phyloP scores from a whole-genome alignment of 257 asterid genomes.

The Prunella vulgaris region DNA sequence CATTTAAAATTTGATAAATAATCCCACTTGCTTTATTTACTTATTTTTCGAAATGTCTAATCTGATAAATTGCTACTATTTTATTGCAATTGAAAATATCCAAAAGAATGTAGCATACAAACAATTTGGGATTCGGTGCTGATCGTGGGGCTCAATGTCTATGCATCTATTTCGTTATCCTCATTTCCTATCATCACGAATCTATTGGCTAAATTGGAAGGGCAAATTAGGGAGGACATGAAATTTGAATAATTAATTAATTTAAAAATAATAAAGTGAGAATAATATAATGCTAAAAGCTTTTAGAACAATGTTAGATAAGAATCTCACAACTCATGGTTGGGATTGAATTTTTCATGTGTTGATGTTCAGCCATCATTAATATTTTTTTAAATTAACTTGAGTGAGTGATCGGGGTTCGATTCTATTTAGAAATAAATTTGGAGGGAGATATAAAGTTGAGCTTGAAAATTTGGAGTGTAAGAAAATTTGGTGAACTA shows the following conservation, averaged over 20 bases:
- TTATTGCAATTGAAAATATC: not conserved
- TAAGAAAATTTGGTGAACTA: no score
- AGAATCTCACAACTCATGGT: no score
- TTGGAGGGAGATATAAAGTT: no score
- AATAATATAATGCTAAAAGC: no score
- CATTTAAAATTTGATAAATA: not conserved
- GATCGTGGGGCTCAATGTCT: conserved; percentile 26
- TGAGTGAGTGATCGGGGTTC: no score
- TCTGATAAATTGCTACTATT: not conserved
- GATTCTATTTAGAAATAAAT: no score
- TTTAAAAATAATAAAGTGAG: no score
- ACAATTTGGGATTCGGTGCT: conserved; percentile 19
- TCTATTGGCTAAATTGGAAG: not conserved
- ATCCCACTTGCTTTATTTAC: conserved; percentile 23
- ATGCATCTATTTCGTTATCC: conserved; percentile 12
- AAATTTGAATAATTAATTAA: not conserved
- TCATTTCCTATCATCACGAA: not conserved
- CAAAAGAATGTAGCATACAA: conserved; percentile 6
- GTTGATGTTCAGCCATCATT: no score
- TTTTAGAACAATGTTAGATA: no score
- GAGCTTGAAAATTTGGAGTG: no score
- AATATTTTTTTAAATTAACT: no score
- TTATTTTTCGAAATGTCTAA: not conserved
- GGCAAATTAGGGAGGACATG: not conserved
- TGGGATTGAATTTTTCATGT: no score